A percentile compares a stretch with the other conserved stretches of the same genome.
phyloP scores from a whole-genome alignment of 2,329 filamentous ascomycete genomes.

The Iodosphaeria phyllophila region DNA sequence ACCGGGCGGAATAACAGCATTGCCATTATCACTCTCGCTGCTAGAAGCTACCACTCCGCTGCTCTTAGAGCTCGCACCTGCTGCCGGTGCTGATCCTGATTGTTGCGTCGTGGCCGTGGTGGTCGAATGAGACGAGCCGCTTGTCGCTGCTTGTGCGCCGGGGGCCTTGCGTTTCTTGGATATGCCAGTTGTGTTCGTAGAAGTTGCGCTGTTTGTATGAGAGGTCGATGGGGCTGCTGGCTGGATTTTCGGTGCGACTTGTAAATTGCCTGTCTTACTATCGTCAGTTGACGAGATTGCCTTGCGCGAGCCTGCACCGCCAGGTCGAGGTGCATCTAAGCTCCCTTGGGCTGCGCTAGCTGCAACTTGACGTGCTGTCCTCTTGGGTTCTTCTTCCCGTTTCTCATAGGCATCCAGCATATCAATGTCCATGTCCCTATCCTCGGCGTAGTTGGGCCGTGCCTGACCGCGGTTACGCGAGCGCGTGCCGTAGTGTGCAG shows the following conservation, averaged over 20 bases:
- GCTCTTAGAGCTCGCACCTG: slow-evolving; percentile 8
- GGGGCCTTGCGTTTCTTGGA: slow-evolving; percentile 79
- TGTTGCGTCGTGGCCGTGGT: slow-evolving; percentile 4
- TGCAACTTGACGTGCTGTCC: slow-evolving; percentile 28
- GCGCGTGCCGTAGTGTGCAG: slow-evolving; percentile 74
- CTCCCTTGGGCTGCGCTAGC: slow-evolving; percentile 14
- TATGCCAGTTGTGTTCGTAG: slow-evolving; percentile 12
- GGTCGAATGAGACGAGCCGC: slow-evolving; percentile 5
- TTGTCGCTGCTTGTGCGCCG: slow-evolving; percentile 14
- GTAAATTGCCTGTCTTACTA: slow-evolving; percentile 10
- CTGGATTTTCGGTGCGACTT: slow-evolving; percentile 8
- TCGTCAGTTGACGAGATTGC: slow-evolving; percentile 12
- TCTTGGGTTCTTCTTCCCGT: slow-evolving; percentile 38
- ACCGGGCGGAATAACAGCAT: slow-evolving; percentile 5
- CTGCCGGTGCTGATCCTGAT: slow-evolving; percentile 11
- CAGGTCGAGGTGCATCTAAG: slow-evolving; percentile 12
- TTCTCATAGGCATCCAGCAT: slow-evolving; percentile 50
- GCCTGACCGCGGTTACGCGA: slow-evolving; percentile 74
- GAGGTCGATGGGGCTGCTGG: slow-evolving; percentile 9
- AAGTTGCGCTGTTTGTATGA: slow-evolving; percentile 6
- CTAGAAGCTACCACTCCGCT: slow-evolving; percentile 10
- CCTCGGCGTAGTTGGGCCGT: slow-evolving; percentile 89
- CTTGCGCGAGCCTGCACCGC: slow-evolving; percentile 20
- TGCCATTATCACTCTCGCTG: slow-evolving; percentile 6
- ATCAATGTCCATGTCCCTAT: slow-evolving; percentile 78